These are phyloP conservation scores for Picochlorum sp. DNA, from an alignment of 139 green algal species.

Conservation along the genomic window DNA sequence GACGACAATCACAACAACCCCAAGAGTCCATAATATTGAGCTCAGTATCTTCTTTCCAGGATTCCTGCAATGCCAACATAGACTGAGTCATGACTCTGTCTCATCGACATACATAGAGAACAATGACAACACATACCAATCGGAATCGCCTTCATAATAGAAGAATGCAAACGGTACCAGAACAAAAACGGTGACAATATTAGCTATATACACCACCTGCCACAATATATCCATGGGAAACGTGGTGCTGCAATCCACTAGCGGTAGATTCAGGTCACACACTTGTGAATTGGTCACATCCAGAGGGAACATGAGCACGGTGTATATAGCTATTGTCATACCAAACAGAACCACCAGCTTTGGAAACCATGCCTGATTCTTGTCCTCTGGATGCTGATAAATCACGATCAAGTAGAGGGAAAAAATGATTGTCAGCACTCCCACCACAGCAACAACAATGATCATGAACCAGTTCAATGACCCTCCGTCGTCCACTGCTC, in stretches of 20 bases:
- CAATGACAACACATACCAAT: constrained; percentile 52
- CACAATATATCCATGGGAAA: constrained; percentile 88
- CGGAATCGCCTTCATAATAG: constrained; percentile 92
- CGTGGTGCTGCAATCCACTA: constrained; percentile 64
- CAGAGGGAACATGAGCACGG: constrained; percentile 86
- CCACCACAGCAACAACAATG: constrained; percentile 41
- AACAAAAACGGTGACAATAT: constrained; percentile 67
- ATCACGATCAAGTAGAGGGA: constrained; percentile 83
- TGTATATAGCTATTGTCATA: constrained; percentile 75
- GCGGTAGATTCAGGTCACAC: constrained; percentile 56
- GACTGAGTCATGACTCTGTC: not conserved
- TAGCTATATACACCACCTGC: constrained; percentile 76
- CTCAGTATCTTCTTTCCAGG: constrained; percentile 23
- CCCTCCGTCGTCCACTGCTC: not conserved
- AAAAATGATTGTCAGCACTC: constrained; percentile 51
- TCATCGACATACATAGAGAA: not conserved
- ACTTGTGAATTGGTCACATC: constrained; percentile 84
- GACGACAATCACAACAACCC: constrained; percentile 38
- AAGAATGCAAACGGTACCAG: constrained; percentile 93
- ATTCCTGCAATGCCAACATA: not conserved
- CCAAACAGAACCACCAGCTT: constrained; percentile 87
- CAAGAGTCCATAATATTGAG: constrained; percentile 46
- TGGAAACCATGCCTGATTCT: constrained; percentile 90
- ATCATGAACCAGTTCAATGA: constrained; percentile 32
- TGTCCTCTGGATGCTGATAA: constrained; percentile 92